Percentiles rank a stretch among this genome's conserved stretches.
phyloP scores from a whole-genome alignment of 805 yeast species.

The Kockiozyma suomiensis region DNA sequence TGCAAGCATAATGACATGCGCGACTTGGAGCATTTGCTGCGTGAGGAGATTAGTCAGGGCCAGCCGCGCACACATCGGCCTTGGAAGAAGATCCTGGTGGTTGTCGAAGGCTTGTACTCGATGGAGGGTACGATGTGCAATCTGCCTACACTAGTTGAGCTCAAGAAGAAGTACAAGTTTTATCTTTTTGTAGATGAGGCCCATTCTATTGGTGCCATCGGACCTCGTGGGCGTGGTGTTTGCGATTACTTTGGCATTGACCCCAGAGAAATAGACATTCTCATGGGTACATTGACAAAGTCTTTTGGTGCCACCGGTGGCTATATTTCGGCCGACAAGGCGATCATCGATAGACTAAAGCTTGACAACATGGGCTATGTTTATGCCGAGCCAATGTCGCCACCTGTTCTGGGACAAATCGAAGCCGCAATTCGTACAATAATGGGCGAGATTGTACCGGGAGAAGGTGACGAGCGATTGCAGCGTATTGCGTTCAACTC shows the following conservation, averaged over 20 bases:
- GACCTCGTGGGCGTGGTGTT: conserved; percentile 90
- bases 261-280: conserved; percentile 74
- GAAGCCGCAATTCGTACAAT: conserved; percentile 76
- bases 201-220: conserved; percentile 98
- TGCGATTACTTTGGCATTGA: conserved; percentile 88
- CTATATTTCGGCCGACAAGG: conserved; percentile 77
- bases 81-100: conserved; percentile 76
- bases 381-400: conserved; percentile 77
- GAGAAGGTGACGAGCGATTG: conserved; percentile 89
- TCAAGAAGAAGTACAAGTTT: conserved; percentile 83
- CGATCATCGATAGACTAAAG: conserved; percentile 72
- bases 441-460: conserved; percentile 80
- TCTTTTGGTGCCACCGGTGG: conserved; percentile 99
- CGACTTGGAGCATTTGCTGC: conserved; percentile 69
- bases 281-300: conserved; percentile 98
- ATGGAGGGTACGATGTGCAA: conserved; percentile 92
- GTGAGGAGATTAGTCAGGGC: conserved; percentile 88
- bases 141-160: conserved; percentile 70
- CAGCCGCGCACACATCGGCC: conserved; percentile 96
- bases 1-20: conserved; percentile 84
- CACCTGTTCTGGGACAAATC: conserved; percentile 89
- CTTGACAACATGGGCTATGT: conserved; percentile 68
- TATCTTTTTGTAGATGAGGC: conserved; percentile 95
- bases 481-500: conserved; percentile 95
- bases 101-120: conserved; percentile 85